Conservation (phyloP, 441 rosid genomes). For the Jatropha podagrica region DNA sequence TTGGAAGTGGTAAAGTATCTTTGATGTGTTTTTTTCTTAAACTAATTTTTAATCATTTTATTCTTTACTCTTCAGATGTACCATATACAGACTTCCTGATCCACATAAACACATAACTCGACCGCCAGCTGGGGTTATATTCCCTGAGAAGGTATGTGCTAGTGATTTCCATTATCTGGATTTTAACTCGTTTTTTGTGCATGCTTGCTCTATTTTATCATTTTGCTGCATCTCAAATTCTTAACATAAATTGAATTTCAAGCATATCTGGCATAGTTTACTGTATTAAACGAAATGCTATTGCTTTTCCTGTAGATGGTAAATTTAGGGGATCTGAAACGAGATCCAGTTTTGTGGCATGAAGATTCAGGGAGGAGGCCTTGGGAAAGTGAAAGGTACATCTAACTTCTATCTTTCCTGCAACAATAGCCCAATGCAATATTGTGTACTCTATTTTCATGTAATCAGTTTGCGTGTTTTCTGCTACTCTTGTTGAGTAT, state of each 20-base stretch:
- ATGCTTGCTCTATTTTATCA: not conserved
- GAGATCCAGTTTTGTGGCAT: slow-evolving; percentile 75
- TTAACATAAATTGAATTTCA: not conserved
- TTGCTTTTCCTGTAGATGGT: slow-evolving; percentile 47
- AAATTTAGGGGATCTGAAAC: slow-evolving; percentile 56
- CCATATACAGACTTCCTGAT: slow-evolving; percentile 78
- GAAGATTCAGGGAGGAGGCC: slow-evolving; percentile 68
- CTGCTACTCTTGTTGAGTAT: too few relatives aligned
- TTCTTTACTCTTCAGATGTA: slow-evolving; percentile 54
- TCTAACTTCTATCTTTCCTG: not conserved
- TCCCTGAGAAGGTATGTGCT: slow-evolving; percentile 66
- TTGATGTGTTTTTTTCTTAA: not conserved
- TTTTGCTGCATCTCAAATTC: not conserved
- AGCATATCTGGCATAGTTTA: not conserved
- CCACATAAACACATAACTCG: slow-evolving; percentile 56
- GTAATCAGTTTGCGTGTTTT: too few relatives aligned
- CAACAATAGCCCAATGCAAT: not conserved
- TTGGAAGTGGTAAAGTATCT: slow-evolving; percentile 13
- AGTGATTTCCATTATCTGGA: not conserved
- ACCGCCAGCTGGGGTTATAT: slow-evolving; percentile 59
- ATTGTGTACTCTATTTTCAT: too few relatives aligned
- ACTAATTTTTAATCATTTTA: not conserved
- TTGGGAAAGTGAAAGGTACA: slow-evolving; percentile 48
- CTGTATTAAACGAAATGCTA: not conserved
- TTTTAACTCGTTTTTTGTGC: not conserved